Percentiles rank a stretch among this genome's conserved stretches.
Conservation (phyloP, 129 eudicot genomes). For the Flaveria linearis region DNA sequence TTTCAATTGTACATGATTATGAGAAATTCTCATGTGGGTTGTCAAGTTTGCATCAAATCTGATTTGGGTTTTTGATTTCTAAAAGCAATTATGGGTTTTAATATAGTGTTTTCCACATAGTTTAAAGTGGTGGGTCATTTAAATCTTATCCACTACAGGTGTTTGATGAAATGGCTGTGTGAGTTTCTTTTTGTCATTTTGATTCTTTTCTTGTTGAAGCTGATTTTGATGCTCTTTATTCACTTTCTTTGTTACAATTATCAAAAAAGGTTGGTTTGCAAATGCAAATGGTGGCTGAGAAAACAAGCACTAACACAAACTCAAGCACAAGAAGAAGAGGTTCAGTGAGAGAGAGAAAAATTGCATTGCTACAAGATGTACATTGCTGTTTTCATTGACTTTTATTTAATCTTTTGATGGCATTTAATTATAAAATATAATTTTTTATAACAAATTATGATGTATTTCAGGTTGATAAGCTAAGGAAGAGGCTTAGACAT, state of each 20-base stretch:
- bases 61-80: slow-evolving; percentile 7
- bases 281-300: slow-evolving; percentile 55
- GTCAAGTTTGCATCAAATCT: background rate
- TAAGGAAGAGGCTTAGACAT: slow-evolving; percentile 80
- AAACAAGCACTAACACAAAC: slow-evolving; percentile 38
- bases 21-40: too few species aligned
- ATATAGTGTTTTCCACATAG: slow-evolving; percentile 23
- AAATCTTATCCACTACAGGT: slow-evolving; percentile 50
- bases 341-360: slow-evolving; percentile 61
- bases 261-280: slow-evolving; percentile 44
- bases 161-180: slow-evolving; percentile 28
- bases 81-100: slow-evolving; percentile 26
- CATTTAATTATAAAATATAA: slow-evolving; percentile 17
- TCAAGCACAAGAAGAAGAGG: slow-evolving; percentile 42
- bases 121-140: slow-evolving; percentile 33
- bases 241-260: slow-evolving; percentile 26
- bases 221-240: slow-evolving; percentile 40
- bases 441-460: background rate
- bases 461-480: slow-evolving; percentile 70
- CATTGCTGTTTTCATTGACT: slow-evolving; percentile 35
- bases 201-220: slow-evolving; percentile 52
- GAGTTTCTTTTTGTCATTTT: slow-evolving; percentile 30
- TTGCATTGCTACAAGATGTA: slow-evolving; percentile 90
- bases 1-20: background rate
- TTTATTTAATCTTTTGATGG: slow-evolving; percentile 14